Conservation (phyloP, 2,329 filamentous ascomycete species). For the Neurospora sp. region DNA sequence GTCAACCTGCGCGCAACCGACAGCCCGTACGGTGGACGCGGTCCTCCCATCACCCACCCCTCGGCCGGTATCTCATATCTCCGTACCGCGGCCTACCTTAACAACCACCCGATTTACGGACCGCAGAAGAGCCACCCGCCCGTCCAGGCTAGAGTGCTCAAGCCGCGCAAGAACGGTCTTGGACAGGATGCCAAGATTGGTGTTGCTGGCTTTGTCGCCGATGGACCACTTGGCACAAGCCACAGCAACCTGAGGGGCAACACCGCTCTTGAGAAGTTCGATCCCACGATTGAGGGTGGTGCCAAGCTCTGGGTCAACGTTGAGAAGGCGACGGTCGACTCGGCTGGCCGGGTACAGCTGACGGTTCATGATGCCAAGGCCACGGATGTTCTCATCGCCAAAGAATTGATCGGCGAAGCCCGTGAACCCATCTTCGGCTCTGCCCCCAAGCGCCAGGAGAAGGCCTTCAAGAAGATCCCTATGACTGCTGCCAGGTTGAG, state of each 20-base stretch:
- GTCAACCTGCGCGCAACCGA: slow-evolving; percentile 16
- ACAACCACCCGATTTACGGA: slow-evolving; percentile 52
- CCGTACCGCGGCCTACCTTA: slow-evolving; percentile 41
- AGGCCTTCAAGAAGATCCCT: neutral
- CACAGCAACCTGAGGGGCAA: slow-evolving; percentile 25
- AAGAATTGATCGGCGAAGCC: slow-evolving; percentile 32
- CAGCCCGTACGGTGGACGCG: slow-evolving; percentile 39
- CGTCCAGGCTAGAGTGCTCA: slow-evolving; percentile 40
- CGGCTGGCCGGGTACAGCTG: slow-evolving; percentile 39
- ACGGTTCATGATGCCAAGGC: slow-evolving; percentile 28
- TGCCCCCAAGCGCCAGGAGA: slow-evolving; percentile 6
- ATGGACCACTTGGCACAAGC: slow-evolving; percentile 32
- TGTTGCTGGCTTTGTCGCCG: slow-evolving; percentile 43
- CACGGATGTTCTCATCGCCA: slow-evolving; percentile 33
- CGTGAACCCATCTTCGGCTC: slow-evolving; percentile 20
- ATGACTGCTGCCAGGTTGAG: neutral
- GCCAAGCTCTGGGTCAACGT: slow-evolving; percentile 43
- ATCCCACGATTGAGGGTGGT: slow-evolving; percentile 40
- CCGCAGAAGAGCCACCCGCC: slow-evolving; percentile 42
- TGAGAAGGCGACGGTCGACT: slow-evolving; percentile 33
- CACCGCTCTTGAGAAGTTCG: slow-evolving; percentile 22
- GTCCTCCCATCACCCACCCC: slow-evolving; percentile 51
- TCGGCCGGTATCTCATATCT: slow-evolving; percentile 54
- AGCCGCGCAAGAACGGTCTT: slow-evolving; percentile 25
- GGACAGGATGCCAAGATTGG: slow-evolving; percentile 34